Conservation (phyloP, 192 early-diverging fungal genomes). For the Helicostylum pulchrum region DNA sequence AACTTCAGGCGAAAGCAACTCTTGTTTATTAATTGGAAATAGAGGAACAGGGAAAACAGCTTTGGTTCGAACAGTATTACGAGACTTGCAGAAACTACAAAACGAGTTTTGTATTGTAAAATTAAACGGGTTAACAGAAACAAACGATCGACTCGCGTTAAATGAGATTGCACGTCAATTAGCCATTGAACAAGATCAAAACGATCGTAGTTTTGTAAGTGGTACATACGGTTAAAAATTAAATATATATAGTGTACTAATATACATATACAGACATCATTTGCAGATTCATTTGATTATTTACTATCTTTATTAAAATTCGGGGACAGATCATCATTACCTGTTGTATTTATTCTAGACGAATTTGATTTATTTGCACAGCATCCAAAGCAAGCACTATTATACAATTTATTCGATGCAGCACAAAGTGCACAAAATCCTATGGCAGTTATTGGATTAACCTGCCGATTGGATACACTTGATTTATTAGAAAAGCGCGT, state of each 20-base stretch:
- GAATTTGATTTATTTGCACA: slow-evolving; percentile 92
- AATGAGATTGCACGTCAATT: slow-evolving; percentile 83
- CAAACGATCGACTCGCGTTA: slow-evolving; percentile 76
- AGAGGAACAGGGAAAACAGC: slow-evolving; percentile 75
- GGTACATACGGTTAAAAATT: too few relatives aligned
- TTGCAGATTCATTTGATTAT: slow-evolving; percentile 66
- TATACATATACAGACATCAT: slow-evolving; percentile 46
- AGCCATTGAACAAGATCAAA: slow-evolving; percentile 47
- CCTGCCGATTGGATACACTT: slow-evolving; percentile 76
- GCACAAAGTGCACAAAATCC: slow-evolving; percentile 81
- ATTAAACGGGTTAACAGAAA: slow-evolving; percentile 79
- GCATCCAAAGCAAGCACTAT: slow-evolving; percentile 87
- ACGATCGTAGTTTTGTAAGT: slow-evolving; percentile 19
- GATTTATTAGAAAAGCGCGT: slow-evolving; percentile 91
- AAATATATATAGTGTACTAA: too few relatives aligned
- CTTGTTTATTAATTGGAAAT: slow-evolving; percentile 79
- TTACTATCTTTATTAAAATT: slow-evolving; percentile 61
- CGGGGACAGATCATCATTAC: slow-evolving; percentile 50
- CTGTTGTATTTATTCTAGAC: slow-evolving; percentile 87
- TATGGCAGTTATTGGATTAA: slow-evolving; percentile 83
- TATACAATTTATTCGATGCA: slow-evolving; percentile 94
- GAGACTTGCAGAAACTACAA: slow-evolving; percentile 22
- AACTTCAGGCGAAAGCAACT: slow-evolving; percentile 76
- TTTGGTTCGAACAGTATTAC: slow-evolving; percentile 27
- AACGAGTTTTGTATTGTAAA: slow-evolving; percentile 62